Base-by-base conservation (phyloP, 2,329 filamentous ascomycete genomes). In the Fusarium nurragi region DNA sequence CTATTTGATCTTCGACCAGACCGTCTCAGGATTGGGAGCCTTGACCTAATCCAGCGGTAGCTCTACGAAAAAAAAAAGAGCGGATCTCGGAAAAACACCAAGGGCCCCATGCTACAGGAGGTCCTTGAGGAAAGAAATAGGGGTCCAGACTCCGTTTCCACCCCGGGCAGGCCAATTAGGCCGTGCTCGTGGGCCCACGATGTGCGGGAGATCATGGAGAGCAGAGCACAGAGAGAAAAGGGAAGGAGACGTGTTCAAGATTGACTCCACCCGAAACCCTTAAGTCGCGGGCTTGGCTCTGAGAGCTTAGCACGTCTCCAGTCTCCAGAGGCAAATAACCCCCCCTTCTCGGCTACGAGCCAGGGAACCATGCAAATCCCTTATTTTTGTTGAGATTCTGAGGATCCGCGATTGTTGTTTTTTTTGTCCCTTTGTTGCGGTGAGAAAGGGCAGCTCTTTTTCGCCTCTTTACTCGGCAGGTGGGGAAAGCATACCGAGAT, bases 171-270 rank as follows among this genome's bases (percentile, higher is more conserved):
- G 44, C 68, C 68, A 70, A 70, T 69, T 52, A 44, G 60, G 43
- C 40, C n/a, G 21, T 18, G 38, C 32, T 49, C 43, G 43, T 26
- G 56, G 51, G 47, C 40, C 63, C 66, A 68, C 66, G 54, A 60
- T 67, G 65, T 57, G 54, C 62, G 61, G 65, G 65, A 69, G 64
- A 68, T 64, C 50, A 68, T 68, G 65, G 65, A 68, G 58, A 54
- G 32, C 25, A 34, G n/a, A 39, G 49, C 32, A 34, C 16, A 34
- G 28, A 19, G 25, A 19, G 6, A 44, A 18, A 26, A 43, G 19
- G 21, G 25, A 21, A 25, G 46, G 39, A 60, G 56, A 61, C 57
- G 58, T 61, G 60, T 64, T 59, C 32, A 34, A 4, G 9, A n/a
- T 34, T n/a, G 32, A 16, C 14, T n/a, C 10, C 16, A 6, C 16